Evolutionary conservation across 2,329 filamentous ascomycete species (phyloP).

Genomic region (Pseudocercospora pini-densiflorae): DNA sequence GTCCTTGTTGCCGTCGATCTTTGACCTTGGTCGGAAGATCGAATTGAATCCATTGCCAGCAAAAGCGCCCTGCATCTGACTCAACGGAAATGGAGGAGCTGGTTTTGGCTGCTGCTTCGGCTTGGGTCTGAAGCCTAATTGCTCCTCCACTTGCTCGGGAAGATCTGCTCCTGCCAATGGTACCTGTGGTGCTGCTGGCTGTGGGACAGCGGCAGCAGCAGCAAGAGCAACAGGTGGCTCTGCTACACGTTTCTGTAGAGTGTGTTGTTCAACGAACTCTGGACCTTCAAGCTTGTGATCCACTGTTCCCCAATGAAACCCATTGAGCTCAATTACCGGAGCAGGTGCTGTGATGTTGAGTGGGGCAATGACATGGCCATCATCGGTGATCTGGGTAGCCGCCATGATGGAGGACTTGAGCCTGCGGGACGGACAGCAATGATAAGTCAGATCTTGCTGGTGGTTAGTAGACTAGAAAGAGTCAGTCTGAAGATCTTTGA

Average conservation of each 20-base stretch:
- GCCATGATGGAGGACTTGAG: background rate
- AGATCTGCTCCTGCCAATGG: background rate
- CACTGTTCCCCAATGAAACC: conserved; percentile 15
- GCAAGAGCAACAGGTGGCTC: background rate
- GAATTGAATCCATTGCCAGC: conserved; percentile 45
- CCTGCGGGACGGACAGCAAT: background rate
- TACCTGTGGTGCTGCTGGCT: background rate
- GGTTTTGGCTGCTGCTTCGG: background rate
- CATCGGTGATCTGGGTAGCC: conserved; percentile 7
- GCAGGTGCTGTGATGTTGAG: conserved; percentile 21
- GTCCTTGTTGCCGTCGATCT: background rate
- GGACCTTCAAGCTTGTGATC: conserved; percentile 10
- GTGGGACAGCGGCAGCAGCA: background rate
- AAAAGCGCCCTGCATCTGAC: conserved; percentile 30
- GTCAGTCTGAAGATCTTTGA: background rate
- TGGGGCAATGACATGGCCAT: conserved; percentile 17
- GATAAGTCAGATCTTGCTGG: background rate
- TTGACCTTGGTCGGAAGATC: conserved; percentile 45
- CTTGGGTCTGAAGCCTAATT: conserved; percentile 3
- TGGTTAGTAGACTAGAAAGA: background rate
- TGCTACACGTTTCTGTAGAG: background rate
- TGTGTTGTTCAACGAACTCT: background rate
- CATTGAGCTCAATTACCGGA: conserved; percentile 18
- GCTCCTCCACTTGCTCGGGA: background rate
- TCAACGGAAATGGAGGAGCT: conserved; percentile 10